Base-by-base conservation (phyloP, 1,284 basidiomycete species). In the Cutaneotrichosporon sp. region DNA sequence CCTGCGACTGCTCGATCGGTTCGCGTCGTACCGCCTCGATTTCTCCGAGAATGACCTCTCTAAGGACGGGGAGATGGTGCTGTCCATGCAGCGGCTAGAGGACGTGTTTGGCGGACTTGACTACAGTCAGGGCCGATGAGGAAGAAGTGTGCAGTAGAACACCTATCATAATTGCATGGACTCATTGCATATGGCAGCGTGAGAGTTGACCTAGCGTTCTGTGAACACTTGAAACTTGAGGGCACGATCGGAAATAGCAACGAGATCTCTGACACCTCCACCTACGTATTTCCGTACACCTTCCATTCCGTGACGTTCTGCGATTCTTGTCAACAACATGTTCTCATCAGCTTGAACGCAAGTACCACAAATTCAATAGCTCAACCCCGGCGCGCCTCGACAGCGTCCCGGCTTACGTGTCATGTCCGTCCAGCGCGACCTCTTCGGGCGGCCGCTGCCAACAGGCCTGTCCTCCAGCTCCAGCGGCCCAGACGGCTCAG, bases 401-500 rank as follows among this genome's bases (percentile, higher is more conserved):
- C 57, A 50, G n/a, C n/a, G 13, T 10, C 6, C 8, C 9, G 50
- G 13, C 21, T 32, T 5, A 22, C 2, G 16, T n/a, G 46, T 16
- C 21, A 66, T 66, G 65, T 56, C 62, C 26, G 62, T 56, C 26
- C 63, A 53, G 22, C 62, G 65, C 47, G 66, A 68, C 52, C 62
- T 68, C 46, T 68, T 68, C 26, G 66, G 66, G 26, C 55, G 66
- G 21, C 61, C 61, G 30, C 56, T 65, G 22, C 66, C 66, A 2
- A 26, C 61, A 2, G 49, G 47, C 22, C 18, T 34, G 22, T 14
- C 42, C 21, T 52, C 51, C 8, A 16, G 21, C 30, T 22, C 56
- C 18, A 14, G 6, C 56, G 31, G 10, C 31, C 5, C 47, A 2
- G 31, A 18, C 0, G 30, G 40, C 22, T 4, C 40, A 30, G 36